These are phyloP conservation scores for Penicillium sp. DNA, from an alignment of 2,329 filamentous ascomycete species.

Conservation along the genomic window DNA sequence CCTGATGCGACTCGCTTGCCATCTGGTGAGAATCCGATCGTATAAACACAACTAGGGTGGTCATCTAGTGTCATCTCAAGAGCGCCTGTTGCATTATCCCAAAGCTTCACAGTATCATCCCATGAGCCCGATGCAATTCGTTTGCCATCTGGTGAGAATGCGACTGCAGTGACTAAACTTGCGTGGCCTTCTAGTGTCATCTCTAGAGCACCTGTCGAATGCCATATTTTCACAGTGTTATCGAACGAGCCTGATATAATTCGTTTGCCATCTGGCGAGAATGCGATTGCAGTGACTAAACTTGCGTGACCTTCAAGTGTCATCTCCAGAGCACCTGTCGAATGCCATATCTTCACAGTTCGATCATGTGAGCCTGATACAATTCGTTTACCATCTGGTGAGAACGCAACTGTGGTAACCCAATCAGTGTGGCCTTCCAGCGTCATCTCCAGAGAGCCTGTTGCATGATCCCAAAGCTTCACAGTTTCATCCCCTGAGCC, in stretches of 20 bases:
- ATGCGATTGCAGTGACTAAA: too few species aligned
- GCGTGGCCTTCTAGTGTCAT: too few species aligned
- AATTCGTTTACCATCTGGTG: conserved; percentile 9
- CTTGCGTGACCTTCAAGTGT: too few species aligned
- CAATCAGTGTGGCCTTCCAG: conserved; percentile 15
- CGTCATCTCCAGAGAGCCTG: background rate
- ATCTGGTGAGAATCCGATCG: too few species aligned
- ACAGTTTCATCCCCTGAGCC: conserved; percentile 5
- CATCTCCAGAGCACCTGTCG: too few species aligned
- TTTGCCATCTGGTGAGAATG: conserved; percentile 13
- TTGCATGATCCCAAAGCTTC: background rate
- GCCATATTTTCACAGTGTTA: too few species aligned
- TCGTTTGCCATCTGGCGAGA: too few species aligned
- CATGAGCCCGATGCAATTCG: background rate
- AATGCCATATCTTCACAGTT: too few species aligned
- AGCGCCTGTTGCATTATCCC: background rate
- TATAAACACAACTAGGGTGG: background rate
- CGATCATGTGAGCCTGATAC: conserved; percentile 6
- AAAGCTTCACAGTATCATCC: conserved; percentile 2
- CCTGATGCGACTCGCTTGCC: too few species aligned
- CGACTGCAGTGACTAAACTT: background rate
- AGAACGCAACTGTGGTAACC: conserved; percentile 19
- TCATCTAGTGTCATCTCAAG: background rate
- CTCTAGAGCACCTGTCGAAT: too few species aligned
- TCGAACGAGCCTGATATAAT: too few species aligned